Conservation (phyloP, 2,329 filamentous ascomycete species). For the Zasmidium angulare region DNA sequence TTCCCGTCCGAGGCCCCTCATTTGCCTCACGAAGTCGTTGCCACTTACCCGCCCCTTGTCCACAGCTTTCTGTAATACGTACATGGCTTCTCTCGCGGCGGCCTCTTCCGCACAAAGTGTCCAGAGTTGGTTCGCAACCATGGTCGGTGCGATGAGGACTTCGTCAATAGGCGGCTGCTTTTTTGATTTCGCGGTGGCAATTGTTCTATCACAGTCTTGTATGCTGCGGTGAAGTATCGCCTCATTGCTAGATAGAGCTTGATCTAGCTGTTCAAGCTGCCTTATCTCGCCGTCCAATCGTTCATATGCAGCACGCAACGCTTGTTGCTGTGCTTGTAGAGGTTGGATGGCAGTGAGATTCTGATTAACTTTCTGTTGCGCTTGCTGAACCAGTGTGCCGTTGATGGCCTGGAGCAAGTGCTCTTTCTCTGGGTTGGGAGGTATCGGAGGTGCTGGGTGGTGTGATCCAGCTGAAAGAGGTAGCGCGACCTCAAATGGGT, state of each 20-base stretch:
- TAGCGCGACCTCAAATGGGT: slow-evolving; percentile 60
- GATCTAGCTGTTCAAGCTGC: slow-evolving; percentile 68
- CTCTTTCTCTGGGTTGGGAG: slow-evolving; percentile 94
- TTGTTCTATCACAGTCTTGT: slow-evolving; percentile 73
- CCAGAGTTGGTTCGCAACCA: slow-evolving; percentile 92
- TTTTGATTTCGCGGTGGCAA: slow-evolving; percentile 68
- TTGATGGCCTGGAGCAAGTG: slow-evolving; percentile 77
- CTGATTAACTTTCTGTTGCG: slow-evolving; percentile 67
- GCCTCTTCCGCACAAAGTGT: slow-evolving; percentile 84
- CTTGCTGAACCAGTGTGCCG: slow-evolving; percentile 65
- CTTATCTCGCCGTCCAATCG: slow-evolving; percentile 72
- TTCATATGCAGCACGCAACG: slow-evolving; percentile 69
- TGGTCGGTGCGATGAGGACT: slow-evolving; percentile 85
- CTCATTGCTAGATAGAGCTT: slow-evolving; percentile 73
- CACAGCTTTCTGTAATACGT: slow-evolving; percentile 72
- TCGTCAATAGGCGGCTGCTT: slow-evolving; percentile 80
- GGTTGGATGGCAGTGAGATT: slow-evolving; percentile 73
- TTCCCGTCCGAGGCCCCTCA: slow-evolving; percentile 70
- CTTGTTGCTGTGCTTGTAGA: slow-evolving; percentile 73
- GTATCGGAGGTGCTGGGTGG: slow-evolving; percentile 76
- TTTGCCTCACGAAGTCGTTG: slow-evolving; percentile 73
- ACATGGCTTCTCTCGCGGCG: slow-evolving; percentile 82
- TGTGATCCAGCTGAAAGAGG: slow-evolving; percentile 49
- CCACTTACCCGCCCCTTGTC: slow-evolving; percentile 70
- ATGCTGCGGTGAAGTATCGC: slow-evolving; percentile 75